A percentile compares a stretch with the other conserved stretches of the same genome.
phyloP scores from a whole-genome alignment of 768 basidiomycete genomes.

The Crucibulum laeve region DNA sequence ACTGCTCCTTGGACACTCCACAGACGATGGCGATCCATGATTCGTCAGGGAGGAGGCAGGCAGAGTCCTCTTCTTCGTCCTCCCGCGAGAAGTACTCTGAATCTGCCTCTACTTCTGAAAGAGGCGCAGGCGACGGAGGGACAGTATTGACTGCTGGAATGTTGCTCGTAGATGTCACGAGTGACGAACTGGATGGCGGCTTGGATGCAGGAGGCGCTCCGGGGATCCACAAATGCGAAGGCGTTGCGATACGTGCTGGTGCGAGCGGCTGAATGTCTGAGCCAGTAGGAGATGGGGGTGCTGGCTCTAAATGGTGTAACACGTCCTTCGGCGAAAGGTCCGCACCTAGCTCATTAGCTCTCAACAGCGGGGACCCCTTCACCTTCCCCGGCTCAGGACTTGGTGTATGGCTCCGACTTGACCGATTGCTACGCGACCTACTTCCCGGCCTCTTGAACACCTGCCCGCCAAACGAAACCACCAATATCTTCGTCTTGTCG shows the following conservation, averaged over 20 bases:
- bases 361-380: not conserved
- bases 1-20: constrained; percentile 60
- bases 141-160: constrained; percentile 12
- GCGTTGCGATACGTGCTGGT: constrained; percentile 38
- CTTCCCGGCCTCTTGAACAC: constrained; percentile 48
- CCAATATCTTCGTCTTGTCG: constrained; percentile 50
- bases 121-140: constrained; percentile 13
- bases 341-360: too few species aligned
- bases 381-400: not conserved
- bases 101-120: constrained; percentile 2
- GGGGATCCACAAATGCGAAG: constrained; percentile 53
- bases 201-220: constrained; percentile 51
- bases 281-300: too few species aligned
- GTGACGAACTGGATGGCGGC: constrained; percentile 15
- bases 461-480: constrained; percentile 83
- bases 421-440: constrained; percentile 21
- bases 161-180: constrained; percentile 5
- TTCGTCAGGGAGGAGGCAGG: constrained; percentile 54
- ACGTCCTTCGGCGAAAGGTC: too few species aligned
- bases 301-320: too few species aligned
- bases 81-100: too few species aligned
- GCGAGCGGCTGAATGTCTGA: constrained; percentile 11
- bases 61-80: constrained; percentile 12
- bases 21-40: constrained; percentile 82
- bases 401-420: constrained; percentile 14